Evolutionary conservation across 352 stramenopile species (phyloP), one percentile per base, ranked within the genome.

Genomic region (Hyaloperonospora arabidopsidis): DNA sequence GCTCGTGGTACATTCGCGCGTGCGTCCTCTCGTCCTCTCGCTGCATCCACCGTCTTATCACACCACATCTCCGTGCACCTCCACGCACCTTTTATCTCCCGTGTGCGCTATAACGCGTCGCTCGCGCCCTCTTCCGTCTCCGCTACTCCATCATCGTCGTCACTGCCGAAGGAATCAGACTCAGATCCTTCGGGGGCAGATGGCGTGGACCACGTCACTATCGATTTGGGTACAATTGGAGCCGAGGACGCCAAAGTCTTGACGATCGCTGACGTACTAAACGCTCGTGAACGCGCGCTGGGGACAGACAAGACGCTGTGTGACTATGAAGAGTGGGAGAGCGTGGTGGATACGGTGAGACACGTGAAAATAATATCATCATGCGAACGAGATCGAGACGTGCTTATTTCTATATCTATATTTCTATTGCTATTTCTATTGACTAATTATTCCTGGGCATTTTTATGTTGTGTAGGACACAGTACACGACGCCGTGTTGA

Each of bases 281-380:
- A 68, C 46, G 65, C 67, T 22, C 80, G 78, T 19, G 80, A 87
- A 52, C 62, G 61, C 32, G 68, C 88, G 29, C 43, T 82, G 23
- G 56, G 61, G n/a, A 74, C 61, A 11, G 69, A 74, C 43, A 55
- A 60, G 45, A 46, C 53, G 43, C 52, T 68, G 51, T 57, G 70
- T 25, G 64, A 72, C 52, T 86, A 86, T 64, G 80, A 87, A 19
- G 67, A 85, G 54, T 90, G 80, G 80, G 78, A 88, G 49, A 90
- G 80, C 67, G 82, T 90, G 52, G 52, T 65, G 0, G 74, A 65
- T 39, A 76, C 69, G 59, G 79, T 89, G 46, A 46, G 73, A 41
- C 1, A 11, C n/a, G 32, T 4, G 5, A 6, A 19, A 32, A n/a
- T 0, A 8, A 45, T 22, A n/a, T 25, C n/a, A n/a, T n/a, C n/a